Conservation (phyloP, 2,329 filamentous ascomycete species). For the Claviceps quebecensis region DNA sequence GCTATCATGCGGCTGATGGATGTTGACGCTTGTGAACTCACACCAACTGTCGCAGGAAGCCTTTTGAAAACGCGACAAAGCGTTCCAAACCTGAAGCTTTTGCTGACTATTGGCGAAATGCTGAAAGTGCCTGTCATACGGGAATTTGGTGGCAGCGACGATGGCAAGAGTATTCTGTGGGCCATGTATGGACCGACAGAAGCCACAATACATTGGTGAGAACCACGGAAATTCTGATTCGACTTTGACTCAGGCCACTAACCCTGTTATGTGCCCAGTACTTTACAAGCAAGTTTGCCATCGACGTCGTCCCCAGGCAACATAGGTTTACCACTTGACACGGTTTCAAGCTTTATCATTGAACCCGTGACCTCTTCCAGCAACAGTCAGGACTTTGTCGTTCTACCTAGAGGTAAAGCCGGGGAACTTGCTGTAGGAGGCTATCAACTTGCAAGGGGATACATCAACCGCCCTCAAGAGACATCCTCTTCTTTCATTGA, state of each 20-base stretch:
- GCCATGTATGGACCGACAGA: conserved; percentile 94
- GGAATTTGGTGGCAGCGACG: conserved; percentile 56
- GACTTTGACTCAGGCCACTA: neutral
- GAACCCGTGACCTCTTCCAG: conserved; percentile 23
- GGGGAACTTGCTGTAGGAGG: conserved; percentile 78
- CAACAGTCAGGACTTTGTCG: conserved; percentile 21
- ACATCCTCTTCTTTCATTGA: conserved; percentile 58
- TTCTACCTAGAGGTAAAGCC: conserved; percentile 51
- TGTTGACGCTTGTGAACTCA: conserved; percentile 77
- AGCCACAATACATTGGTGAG: conserved; percentile 69
- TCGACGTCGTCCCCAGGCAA: conserved; percentile 44
- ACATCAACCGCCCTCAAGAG: conserved; percentile 68
- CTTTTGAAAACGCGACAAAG: conserved; percentile 53
- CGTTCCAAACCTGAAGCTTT: conserved; percentile 52
- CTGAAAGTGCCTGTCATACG: conserved; percentile 61
- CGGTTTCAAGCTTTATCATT: conserved; percentile 65
- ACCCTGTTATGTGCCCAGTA: conserved; percentile 29
- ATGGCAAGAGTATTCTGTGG: conserved; percentile 54
- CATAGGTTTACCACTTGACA: conserved; percentile 67
- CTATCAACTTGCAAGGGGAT: conserved; percentile 62
- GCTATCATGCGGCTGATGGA: conserved; percentile 47
- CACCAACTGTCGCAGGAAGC: conserved; percentile 72
- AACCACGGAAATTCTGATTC: neutral
- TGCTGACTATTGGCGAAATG: conserved; percentile 91
- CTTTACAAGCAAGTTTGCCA: conserved; percentile 51